phyloP scores from a whole-genome alignment of 108 stramenopile genomes.

The Nannochloropsis salina region DNA sequence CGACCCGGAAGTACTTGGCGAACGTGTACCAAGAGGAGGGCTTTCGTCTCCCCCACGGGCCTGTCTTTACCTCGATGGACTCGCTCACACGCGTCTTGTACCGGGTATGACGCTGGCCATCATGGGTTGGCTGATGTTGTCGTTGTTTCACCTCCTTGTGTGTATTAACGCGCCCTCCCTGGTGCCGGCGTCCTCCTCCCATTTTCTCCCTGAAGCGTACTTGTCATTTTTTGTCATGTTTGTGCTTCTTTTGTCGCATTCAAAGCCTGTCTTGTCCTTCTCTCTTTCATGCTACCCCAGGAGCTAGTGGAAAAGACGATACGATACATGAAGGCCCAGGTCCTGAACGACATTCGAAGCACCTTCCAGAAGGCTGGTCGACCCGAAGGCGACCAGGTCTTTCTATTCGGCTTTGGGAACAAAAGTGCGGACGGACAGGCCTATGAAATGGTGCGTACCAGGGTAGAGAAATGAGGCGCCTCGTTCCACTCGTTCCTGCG shows the following conservation, averaged over 20 bases:
- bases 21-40: not conserved
- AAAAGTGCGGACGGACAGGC: constrained; percentile 13
- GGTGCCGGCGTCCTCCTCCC: too few relatives aligned
- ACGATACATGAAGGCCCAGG: not conserved
- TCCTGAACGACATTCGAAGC: not conserved
- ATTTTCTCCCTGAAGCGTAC: not conserved
- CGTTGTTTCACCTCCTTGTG: too few relatives aligned
- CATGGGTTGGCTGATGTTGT: too few relatives aligned
- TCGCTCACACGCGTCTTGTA: not conserved
- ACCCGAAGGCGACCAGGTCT: not conserved
- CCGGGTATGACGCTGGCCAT: not conserved
- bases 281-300: not conserved
- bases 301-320: not conserved
- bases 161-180: too few relatives aligned
- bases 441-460: not conserved
- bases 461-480: too few relatives aligned
- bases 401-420: not conserved
- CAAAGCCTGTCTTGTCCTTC: not conserved
- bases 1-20: not conserved
- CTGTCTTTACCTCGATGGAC: not conserved
- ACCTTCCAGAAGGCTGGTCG: not conserved
- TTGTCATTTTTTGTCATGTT: not conserved
- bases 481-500: too few relatives aligned
- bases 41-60: not conserved
- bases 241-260: not conserved